Evolutionary conservation across 768 basidiomycete species (phyloP).

Genomic region (Tremella mesenterica): DNA sequence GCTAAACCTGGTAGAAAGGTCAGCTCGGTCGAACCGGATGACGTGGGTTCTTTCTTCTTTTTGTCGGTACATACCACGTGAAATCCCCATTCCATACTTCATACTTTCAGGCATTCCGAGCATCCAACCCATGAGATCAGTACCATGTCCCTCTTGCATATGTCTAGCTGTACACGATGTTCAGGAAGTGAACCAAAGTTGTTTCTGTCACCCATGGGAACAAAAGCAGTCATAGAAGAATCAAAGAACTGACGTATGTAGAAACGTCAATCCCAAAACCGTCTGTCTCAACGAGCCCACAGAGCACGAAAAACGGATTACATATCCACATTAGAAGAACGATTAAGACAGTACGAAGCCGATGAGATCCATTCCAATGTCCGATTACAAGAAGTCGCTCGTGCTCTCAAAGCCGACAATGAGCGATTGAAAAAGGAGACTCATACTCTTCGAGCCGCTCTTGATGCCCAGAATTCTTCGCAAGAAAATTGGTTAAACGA

Average conservation of each 20-base stretch:
- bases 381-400: slow-evolving; percentile 35
- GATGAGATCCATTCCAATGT: slow-evolving; percentile 41
- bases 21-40: slow-evolving; percentile 31
- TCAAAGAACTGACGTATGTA: no score
- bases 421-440: slow-evolving; percentile 31
- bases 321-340: slow-evolving; percentile 33
- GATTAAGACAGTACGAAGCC: slow-evolving; percentile 31
- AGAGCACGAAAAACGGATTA: slow-evolving; percentile 34
- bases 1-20: slow-evolving; percentile 43
- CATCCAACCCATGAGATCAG: no score
- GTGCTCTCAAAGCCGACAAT: slow-evolving; percentile 33
- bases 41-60: slow-evolving; percentile 20
- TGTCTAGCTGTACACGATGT: background rate
- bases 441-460: background rate
- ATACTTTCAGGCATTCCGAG: background rate
- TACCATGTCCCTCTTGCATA: no score
- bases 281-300: slow-evolving; percentile 36
- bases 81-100: background rate
- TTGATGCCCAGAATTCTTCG: background rate
- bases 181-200: no score
- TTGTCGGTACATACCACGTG: background rate
- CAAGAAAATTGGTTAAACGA: background rate
- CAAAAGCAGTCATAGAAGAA: no score
- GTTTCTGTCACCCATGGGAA: no score
- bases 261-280: slow-evolving; percentile 39